These are phyloP conservation scores for Xylariaceae sp. DNA, from an alignment of 2,329 filamentous ascomycete genomes.

Conservation along the genomic window DNA sequence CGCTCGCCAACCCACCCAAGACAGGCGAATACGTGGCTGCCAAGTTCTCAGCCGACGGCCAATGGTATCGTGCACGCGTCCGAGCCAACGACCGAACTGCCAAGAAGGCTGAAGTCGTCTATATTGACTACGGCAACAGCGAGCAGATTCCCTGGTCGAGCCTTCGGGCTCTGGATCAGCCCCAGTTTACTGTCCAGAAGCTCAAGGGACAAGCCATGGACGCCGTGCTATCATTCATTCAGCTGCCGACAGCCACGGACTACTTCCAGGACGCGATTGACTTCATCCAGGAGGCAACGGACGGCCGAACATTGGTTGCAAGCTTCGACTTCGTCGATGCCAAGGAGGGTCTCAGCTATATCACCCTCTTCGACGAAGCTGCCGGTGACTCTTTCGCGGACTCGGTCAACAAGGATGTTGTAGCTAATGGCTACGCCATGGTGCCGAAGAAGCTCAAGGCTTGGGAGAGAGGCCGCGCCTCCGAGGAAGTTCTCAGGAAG, in stretches of 20 bases:
- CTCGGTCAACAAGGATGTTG: conserved; percentile 85
- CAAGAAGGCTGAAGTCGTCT: conserved; percentile 85
- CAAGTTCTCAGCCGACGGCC: conserved; percentile 80
- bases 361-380: conserved; percentile 82
- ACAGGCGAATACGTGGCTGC: conserved; percentile 88
- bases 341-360: conserved; percentile 76
- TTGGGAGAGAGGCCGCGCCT: conserved; percentile 74
- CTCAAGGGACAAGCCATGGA: conserved; percentile 85
- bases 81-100: conserved; percentile 88
- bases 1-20: conserved; percentile 75
- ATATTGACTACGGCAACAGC: conserved; percentile 94
- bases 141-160: conserved; percentile 82
- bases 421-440: conserved; percentile 81
- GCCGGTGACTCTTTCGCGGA: conserved; percentile 58
- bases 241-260: conserved; percentile 77
- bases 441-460: conserved; percentile 86
- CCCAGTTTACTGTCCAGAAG: conserved; percentile 75
- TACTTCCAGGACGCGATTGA: conserved; percentile 78
- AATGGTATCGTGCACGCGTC: conserved; percentile 92
- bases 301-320: conserved; percentile 74
- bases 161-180: conserved; percentile 74
- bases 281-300: conserved; percentile 71
- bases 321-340: conserved; percentile 81
- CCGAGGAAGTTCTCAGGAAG: conserved; percentile 65
- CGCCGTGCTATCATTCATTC: conserved; percentile 80